A percentile compares a stretch with the other conserved stretches of the same genome.
Conservation (phyloP, 176 grass and related monocot species). For the Otatea glauca region DNA sequence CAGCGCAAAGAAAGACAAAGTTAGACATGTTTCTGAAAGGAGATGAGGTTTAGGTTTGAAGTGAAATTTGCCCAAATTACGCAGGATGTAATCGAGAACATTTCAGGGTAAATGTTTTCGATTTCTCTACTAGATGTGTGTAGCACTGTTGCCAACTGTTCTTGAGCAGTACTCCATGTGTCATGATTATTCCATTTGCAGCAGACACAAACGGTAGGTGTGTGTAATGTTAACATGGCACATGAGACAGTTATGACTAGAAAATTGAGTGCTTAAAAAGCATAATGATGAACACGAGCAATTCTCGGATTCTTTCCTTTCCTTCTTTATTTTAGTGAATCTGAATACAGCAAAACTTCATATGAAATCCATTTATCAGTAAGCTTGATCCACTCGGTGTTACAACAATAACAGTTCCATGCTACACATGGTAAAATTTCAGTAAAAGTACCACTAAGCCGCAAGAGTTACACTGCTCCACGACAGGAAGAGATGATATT, state of each 20-base stretch:
- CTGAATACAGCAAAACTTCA: not conserved
- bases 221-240: slow-evolving; percentile 33
- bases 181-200: slow-evolving; percentile 46
- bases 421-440: too few species aligned
- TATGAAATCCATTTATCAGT: not conserved
- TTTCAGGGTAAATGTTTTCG: not conserved
- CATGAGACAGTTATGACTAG: slow-evolving; percentile 5
- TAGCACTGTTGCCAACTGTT: not conserved
- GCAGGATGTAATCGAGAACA: not conserved
- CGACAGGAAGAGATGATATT: slow-evolving; percentile 39
- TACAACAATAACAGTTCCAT: too few species aligned
- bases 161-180: slow-evolving; percentile 12
- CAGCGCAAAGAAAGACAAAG: not conserved
- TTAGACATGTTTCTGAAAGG: not conserved
- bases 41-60: not conserved
- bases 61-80: not conserved
- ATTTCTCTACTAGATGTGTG: not conserved
- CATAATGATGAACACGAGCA: slow-evolving; percentile 19
- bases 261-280: slow-evolving; percentile 30
- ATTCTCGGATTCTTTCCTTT: not conserved
- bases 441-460: not conserved
- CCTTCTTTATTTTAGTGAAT: not conserved
- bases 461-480: not conserved
- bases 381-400: not conserved
- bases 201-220: not conserved